Conservation (phyloP, 768 basidiomycete genomes). For the Tylopilus sp. region DNA sequence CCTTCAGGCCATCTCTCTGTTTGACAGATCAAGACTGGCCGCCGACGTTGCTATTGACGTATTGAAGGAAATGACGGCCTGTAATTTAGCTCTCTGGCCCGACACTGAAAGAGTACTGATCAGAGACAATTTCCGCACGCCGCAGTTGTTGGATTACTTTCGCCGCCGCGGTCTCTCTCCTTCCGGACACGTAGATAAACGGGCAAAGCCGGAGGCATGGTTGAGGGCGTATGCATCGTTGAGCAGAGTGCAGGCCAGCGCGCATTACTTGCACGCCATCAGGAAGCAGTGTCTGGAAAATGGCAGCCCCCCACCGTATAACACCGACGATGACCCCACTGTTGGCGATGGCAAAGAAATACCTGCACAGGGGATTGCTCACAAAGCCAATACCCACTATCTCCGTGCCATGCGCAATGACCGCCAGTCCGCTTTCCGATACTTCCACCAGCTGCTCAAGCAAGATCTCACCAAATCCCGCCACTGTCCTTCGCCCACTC, state of each 20-base stretch:
- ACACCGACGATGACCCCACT: constrained; percentile 2
- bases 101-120: constrained; percentile 45
- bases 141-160: constrained; percentile 48
- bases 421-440: constrained; percentile 43
- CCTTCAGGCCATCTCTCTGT: constrained; percentile 47
- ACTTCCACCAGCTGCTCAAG: constrained; percentile 39
- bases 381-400: constrained; percentile 41
- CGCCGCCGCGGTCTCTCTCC: constrained; percentile 15
- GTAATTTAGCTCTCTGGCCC: constrained; percentile 38
- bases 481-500: neutral
- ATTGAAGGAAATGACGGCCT: constrained; percentile 45
- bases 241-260: constrained; percentile 37
- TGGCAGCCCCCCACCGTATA: constrained; percentile 20
- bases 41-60: constrained; percentile 40
- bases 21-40: constrained; percentile 37
- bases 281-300: constrained; percentile 23
- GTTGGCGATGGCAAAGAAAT: neutral
- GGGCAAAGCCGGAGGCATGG: constrained; percentile 13
- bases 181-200: neutral
- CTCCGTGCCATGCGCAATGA: constrained; percentile 40
- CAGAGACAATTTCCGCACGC: constrained; percentile 47
- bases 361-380: constrained; percentile 19
- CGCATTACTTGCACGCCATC: constrained; percentile 40
- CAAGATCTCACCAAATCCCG: constrained; percentile 19
- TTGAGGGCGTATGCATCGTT: constrained; percentile 20